Conservation (phyloP, 2,329 filamentous ascomycete genomes). For the Coleophoma cylindrospora region DNA sequence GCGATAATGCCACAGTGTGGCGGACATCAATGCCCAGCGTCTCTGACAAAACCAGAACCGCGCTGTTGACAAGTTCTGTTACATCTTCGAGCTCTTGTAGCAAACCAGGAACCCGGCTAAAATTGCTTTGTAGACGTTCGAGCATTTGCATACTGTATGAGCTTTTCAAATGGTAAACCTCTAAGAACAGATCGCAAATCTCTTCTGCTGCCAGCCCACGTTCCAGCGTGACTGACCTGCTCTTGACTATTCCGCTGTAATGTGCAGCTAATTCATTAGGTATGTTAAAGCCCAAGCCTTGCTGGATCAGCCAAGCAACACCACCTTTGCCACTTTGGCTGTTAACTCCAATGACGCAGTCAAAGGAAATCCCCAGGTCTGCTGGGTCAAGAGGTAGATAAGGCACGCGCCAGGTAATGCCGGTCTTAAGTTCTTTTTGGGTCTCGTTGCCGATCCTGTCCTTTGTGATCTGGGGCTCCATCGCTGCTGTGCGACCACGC, state of each 20-base stretch:
- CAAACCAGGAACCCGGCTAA: not conserved
- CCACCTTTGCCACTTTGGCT: conserved; percentile 90
- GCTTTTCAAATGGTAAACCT: conserved; percentile 1
- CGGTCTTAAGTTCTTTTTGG: conserved; percentile 31
- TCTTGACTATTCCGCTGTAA: conserved; percentile 1
- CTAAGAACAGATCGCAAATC: not conserved
- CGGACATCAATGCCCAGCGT: not conserved
- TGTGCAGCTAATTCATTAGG: conserved; percentile 2
- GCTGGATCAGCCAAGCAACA: conserved; percentile 77
- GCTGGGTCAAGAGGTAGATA: conserved; percentile 86
- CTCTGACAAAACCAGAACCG: not conserved
- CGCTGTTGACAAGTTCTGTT: conserved; percentile 1
- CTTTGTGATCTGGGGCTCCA: not conserved
- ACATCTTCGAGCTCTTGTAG: conserved; percentile 1
- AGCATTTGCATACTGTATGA: conserved; percentile 1
- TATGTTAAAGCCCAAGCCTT: conserved; percentile 1
- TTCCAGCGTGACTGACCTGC: not conserved
- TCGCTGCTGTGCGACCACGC: not conserved
- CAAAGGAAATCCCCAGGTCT: conserved; percentile 87
- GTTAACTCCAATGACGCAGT: conserved; percentile 93
- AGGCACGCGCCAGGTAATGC: conserved; percentile 74
- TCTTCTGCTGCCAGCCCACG: conserved; percentile 2
- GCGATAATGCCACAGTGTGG: not conserved
- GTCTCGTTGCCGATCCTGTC: conserved; percentile 33
- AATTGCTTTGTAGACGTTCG: not conserved